phyloP scores from a whole-genome alignment of 306 rosid genomes.

The Dicorynia guianensis region DNA sequence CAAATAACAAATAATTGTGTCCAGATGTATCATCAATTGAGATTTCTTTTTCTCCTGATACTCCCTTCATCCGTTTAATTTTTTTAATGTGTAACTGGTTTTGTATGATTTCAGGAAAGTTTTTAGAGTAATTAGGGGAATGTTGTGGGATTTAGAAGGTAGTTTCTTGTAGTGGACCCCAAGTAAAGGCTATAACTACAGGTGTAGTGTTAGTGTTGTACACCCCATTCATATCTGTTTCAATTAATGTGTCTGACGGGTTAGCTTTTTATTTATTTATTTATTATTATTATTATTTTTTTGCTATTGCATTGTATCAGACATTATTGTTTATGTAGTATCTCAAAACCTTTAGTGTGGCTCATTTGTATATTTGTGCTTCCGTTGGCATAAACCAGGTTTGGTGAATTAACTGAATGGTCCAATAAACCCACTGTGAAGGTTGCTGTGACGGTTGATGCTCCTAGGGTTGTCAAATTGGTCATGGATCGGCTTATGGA shows the following conservation, averaged over 20 bases:
- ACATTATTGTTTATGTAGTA: not conserved
- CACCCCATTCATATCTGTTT: not conserved
- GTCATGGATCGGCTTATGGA: conserved; percentile 83
- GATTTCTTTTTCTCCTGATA: not conserved
- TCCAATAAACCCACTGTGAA: conserved; percentile 75
- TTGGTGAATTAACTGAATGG: conserved; percentile 88
- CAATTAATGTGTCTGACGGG: not conserved
- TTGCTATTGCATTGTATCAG: not conserved
- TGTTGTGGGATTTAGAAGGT: not conserved
- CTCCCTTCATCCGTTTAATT: not conserved
- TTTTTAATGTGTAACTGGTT: not conserved
- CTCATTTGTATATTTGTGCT: conserved; percentile 11
- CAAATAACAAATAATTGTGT: not conserved
- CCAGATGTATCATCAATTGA: conserved; percentile 3
- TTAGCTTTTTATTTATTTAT: not conserved
- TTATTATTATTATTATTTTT: conserved; percentile 4
- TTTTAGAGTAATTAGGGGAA: not conserved
- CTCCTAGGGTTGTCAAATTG: conserved; percentile 64
- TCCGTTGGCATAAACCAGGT: conserved; percentile 58
- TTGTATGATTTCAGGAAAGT: not conserved
- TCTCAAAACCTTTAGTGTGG: conserved; percentile 10
- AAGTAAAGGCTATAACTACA: not conserved
- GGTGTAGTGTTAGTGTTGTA: not conserved
- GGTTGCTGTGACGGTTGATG: conserved; percentile 95
- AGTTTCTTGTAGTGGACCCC: not conserved